phyloP scores from a whole-genome alignment of 1,139 yeast species.

The Trichomonascaceae sp. region DNA sequence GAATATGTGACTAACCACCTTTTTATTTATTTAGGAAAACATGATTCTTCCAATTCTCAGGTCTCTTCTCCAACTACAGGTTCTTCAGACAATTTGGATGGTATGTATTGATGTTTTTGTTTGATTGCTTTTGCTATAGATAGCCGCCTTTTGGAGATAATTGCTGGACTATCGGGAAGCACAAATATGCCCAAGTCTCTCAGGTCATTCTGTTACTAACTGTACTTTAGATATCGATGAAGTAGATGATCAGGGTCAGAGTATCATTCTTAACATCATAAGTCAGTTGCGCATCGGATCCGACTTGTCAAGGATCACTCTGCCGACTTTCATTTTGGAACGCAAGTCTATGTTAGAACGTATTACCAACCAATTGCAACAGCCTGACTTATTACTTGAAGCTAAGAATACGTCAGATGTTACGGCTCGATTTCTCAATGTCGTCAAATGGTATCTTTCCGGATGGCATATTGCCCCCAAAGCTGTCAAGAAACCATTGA shows the following conservation, averaged over 20 bases:
- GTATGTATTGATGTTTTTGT: slow-evolving; percentile 1
- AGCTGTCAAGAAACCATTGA: slow-evolving; percentile 94
- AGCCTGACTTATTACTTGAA: slow-evolving; percentile 64
- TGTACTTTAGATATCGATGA: slow-evolving; percentile 67
- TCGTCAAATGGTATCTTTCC: slow-evolving; percentile 83
- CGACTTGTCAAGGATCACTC: slow-evolving; percentile 81
- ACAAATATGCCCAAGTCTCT: background rate
- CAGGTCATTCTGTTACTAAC: background rate
- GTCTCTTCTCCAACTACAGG: background rate
- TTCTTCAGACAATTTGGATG: slow-evolving; percentile 7
- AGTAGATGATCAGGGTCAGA: slow-evolving; percentile 83
- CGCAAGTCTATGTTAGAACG: slow-evolving; percentile 95
- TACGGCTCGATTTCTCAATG: slow-evolving; percentile 59
- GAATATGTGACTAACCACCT: background rate
- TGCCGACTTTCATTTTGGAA: slow-evolving; percentile 91
- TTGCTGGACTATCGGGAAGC: background rate
- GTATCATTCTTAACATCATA: slow-evolving; percentile 77
- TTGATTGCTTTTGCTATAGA: background rate
- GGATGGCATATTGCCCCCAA: slow-evolving; percentile 99
- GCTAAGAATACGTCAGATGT: slow-evolving; percentile 59
- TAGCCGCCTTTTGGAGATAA: background rate
- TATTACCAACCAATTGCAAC: slow-evolving; percentile 82
- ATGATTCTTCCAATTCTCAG: background rate
- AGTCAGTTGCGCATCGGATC: slow-evolving; percentile 90
- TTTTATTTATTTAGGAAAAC: background rate